These are phyloP conservation scores for Sarcomyxa edulis DNA, from an alignment of 768 basidiomycete species.

Conservation along the genomic window DNA sequence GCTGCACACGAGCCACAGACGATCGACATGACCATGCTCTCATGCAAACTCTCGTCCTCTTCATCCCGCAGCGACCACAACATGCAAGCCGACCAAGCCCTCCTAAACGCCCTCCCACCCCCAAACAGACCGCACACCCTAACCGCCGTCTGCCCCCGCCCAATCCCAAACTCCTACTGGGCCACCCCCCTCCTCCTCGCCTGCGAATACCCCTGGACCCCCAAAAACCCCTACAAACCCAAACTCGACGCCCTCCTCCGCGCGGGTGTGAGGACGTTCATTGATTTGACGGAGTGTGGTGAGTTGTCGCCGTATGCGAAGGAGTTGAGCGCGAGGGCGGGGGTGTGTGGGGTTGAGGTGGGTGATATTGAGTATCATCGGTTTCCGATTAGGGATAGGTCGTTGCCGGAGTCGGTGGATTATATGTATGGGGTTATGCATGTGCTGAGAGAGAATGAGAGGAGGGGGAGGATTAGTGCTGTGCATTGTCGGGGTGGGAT, in stretches of 20 bases:
- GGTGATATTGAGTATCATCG: constrained; percentile 65
- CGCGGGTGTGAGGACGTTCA: constrained; percentile 74
- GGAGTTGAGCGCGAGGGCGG: constrained; percentile 47
- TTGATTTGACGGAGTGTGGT: constrained; percentile 79
- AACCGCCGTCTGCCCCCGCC: constrained; percentile 34
- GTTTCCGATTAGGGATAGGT: constrained; percentile 74
- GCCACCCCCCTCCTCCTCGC: constrained; percentile 68
- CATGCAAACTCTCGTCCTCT: too few relatives aligned
- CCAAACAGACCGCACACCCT: too few relatives aligned
- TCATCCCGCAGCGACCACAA: too few relatives aligned
- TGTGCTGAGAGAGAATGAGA: constrained; percentile 56
- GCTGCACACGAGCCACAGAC: too few relatives aligned
- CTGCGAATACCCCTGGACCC: constrained; percentile 79
- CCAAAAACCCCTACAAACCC: constrained; percentile 48
- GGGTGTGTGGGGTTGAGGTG: constrained; percentile 49
- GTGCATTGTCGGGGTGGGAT: constrained; percentile 82
- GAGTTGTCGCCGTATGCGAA: constrained; percentile 66
- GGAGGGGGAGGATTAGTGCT: constrained; percentile 54
- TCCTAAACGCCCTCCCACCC: too few relatives aligned
- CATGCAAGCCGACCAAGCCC: too few relatives aligned
- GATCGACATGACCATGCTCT: too few relatives aligned
- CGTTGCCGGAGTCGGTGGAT: constrained; percentile 52
- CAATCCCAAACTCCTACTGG: constrained; percentile 86
- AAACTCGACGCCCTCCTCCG: constrained; percentile 71
- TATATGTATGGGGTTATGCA: constrained; percentile 56